Evolutionary conservation across 257 asterid species (phyloP).

Genomic region (Solanum infundibuliforme): DNA sequence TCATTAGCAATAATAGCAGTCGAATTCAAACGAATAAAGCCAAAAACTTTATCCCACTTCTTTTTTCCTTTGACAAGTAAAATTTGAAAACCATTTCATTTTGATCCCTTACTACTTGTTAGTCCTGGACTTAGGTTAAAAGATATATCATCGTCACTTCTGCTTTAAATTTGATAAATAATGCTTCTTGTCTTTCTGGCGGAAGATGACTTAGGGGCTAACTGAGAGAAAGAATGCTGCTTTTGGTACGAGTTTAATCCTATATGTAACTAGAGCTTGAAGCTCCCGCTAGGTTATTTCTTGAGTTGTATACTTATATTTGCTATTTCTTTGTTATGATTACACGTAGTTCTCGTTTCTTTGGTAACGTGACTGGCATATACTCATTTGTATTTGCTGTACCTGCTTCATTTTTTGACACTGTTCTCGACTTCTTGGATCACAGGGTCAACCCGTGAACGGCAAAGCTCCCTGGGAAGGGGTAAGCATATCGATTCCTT

Average conservation of each 20-base stretch:
- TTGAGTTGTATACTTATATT: background rate
- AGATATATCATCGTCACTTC: background rate
- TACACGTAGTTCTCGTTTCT: background rate
- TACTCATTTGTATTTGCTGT: background rate
- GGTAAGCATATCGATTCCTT: constrained; percentile 40
- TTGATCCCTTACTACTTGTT: background rate
- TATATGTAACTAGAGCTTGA: background rate
- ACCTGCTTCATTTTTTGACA: background rate
- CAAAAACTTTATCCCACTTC: background rate
- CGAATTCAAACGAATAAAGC: background rate
- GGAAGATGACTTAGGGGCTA: background rate
- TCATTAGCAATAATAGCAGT: background rate
- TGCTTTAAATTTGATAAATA: background rate
- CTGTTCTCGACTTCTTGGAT: background rate
- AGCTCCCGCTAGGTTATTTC: background rate
- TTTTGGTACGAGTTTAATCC: background rate
- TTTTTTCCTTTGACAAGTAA: background rate
- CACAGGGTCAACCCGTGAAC: constrained; percentile 71
- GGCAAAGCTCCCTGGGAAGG: constrained; percentile 95
- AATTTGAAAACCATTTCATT: background rate
- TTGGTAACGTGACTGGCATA: background rate
- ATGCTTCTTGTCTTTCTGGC: background rate
- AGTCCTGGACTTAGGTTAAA: background rate
- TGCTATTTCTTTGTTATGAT: background rate
- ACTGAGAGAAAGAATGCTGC: background rate